Evolutionary conservation across 176 grass and related monocot species (phyloP).

Genomic region (Zoysia pacifica): DNA sequence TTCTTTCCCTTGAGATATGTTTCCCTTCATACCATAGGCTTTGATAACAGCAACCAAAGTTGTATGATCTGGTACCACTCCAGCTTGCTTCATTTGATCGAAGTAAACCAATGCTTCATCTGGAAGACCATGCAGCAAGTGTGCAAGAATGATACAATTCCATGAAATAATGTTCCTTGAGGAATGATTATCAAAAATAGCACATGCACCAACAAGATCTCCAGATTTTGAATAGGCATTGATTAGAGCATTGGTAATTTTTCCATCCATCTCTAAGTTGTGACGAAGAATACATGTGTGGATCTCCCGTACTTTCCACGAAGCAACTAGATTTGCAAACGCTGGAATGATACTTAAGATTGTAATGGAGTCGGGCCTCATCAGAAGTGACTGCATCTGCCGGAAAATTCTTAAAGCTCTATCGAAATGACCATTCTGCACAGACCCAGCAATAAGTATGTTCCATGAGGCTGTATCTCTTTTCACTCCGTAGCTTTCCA

Average conservation of each 20-base stretch:
- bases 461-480: conserved; percentile 82
- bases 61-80: conserved; percentile 49
- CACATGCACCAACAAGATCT: conserved; percentile 47
- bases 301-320: conserved; percentile 66
- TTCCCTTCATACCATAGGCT: conserved; percentile 63
- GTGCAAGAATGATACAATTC: conserved; percentile 66
- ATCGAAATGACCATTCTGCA: conserved; percentile 62
- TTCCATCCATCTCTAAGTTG: conserved; percentile 54
- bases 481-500: conserved; percentile 62
- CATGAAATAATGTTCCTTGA: conserved; percentile 67
- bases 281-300: conserved; percentile 59
- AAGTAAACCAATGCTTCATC: conserved; percentile 43
- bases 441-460: conserved; percentile 72
- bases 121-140: conserved; percentile 62
- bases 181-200: conserved; percentile 60
- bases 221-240: conserved; percentile 72
- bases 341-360: conserved; percentile 76
- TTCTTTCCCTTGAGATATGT: conserved; percentile 49
- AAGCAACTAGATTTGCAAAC: conserved; percentile 57
- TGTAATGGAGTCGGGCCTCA: conserved; percentile 61
- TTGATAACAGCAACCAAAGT: conserved; percentile 61
- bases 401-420: conserved; percentile 65
- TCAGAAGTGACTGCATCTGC: conserved; percentile 56
- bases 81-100: conserved; percentile 57
- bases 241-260: conserved; percentile 71